Percentiles rank a stretch among this genome's conserved stretches.
These are phyloP conservation scores for Phoenix roebelenii DNA, from an alignment of 176 grass and related monocot species.

Conservation along the genomic window DNA sequence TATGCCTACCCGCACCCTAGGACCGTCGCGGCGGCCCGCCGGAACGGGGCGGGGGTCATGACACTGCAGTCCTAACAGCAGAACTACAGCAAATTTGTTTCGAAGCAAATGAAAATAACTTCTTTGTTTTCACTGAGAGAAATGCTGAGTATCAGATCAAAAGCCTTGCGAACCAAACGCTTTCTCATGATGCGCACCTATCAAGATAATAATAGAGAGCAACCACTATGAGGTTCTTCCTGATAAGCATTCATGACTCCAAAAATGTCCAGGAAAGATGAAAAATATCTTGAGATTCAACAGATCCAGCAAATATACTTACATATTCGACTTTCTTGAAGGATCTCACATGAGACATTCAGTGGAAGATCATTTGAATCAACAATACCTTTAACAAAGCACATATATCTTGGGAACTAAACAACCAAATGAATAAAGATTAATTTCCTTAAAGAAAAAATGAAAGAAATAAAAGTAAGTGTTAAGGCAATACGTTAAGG, in stretches of 20 bases:
- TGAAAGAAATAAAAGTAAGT: background rate
- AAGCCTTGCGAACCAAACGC: conserved; percentile 77
- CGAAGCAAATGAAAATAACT: background rate
- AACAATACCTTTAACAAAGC: conserved; percentile 96
- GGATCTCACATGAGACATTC: conserved; percentile 96
- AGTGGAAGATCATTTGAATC: conserved; percentile 97
- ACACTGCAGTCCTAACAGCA: too few relatives aligned
- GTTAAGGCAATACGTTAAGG: too few relatives aligned
- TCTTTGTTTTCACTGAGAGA: conserved; percentile 94
- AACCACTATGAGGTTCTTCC: too few relatives aligned
- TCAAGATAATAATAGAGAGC: background rate
- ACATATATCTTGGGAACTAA: conserved; percentile 94
- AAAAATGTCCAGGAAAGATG: background rate
- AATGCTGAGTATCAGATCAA: conserved; percentile 97
- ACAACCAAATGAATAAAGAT: too few relatives aligned
- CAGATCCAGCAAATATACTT: conserved; percentile 25
- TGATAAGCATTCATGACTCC: too few relatives aligned
- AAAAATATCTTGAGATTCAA: background rate
- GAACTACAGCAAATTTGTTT: too few relatives aligned
- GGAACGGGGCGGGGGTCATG: too few relatives aligned
- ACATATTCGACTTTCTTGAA: conserved; percentile 99
- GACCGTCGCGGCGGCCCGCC: too few relatives aligned
- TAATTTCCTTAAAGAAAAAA: too few relatives aligned
- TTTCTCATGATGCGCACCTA: conserved; percentile 99
- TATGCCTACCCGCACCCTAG: too few relatives aligned